A percentile compares a stretch with the other conserved stretches of the same genome.
phyloP scores from a whole-genome alignment of 2,329 filamentous ascomycete species.

The Aspergillus sp. region DNA sequence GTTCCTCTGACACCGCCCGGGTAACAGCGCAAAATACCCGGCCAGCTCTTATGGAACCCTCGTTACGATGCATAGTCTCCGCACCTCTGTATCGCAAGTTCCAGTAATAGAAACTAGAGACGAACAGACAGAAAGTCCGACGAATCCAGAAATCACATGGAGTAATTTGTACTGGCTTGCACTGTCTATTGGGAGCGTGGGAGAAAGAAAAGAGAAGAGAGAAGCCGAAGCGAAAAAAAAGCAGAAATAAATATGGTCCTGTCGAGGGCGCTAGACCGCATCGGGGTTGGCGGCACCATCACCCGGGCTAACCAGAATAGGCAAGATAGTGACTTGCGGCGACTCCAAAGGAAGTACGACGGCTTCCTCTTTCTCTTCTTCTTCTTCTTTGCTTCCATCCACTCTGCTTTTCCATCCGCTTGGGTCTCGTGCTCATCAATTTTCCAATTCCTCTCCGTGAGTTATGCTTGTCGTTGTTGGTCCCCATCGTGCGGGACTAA shows the following conservation, averaged over 20 bases:
- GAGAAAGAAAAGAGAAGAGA: conserved; percentile 42
- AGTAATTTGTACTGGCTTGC: conserved; percentile 63
- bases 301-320: neutral
- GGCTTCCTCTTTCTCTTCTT: neutral
- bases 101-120: conserved; percentile 61
- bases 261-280: conserved; percentile 26
- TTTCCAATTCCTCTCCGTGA: neutral
- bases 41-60: conserved; percentile 73
- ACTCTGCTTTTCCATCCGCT: neutral
- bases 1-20: conserved; percentile 82
- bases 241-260: conserved; percentile 13
- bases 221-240: conserved; percentile 11
- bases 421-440: neutral
- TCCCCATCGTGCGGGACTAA: neutral
- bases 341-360: neutral
- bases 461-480: neutral
- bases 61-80: conserved; percentile 51
- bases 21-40: conserved; percentile 65
- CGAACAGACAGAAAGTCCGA: conserved; percentile 68
- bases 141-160: conserved; percentile 48
- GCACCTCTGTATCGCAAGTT: conserved; percentile 61
- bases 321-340: neutral
- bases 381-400: neutral
- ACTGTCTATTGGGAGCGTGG: conserved; percentile 83
- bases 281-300: conserved; percentile 13